Conservation (phyloP, 768 basidiomycete species). For the Tylopilus felleus region DNA sequence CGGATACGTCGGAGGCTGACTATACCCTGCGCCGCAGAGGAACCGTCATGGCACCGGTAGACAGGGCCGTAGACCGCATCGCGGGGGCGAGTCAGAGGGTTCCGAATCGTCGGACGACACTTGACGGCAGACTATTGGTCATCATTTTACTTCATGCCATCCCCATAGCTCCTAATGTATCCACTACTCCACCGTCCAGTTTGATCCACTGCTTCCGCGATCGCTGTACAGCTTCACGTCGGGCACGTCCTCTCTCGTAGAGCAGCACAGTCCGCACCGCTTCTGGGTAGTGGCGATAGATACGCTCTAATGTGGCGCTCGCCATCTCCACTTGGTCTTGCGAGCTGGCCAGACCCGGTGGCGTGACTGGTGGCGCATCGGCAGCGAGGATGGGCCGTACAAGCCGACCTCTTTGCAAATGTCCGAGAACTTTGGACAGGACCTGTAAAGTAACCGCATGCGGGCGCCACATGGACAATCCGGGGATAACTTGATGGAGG, state of each 20-base stretch:
- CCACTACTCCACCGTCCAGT: conserved; percentile 15
- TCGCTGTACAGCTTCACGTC: conserved; percentile 15
- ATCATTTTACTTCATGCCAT: conserved; percentile 24
- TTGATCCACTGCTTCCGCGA: conserved; percentile 20
- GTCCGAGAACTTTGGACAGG: conserved; percentile 44
- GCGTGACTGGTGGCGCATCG: conserved; percentile 21
- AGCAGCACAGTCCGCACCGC: conserved; percentile 34
- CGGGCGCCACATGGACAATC: conserved; percentile 66
- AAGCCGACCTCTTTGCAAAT: conserved; percentile 49
- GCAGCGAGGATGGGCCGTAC: conserved; percentile 39
- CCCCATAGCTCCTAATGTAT: conserved; percentile 24
- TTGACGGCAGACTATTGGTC: conserved; percentile 14
- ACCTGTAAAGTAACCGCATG: conserved; percentile 48
- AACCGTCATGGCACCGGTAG: conserved; percentile 77
- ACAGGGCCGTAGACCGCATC: conserved; percentile 51
- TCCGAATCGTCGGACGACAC: conserved; percentile 68
- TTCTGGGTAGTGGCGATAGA: conserved; percentile 51
- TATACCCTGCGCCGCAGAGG: conserved; percentile 47
- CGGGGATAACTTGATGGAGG: conserved; percentile 59
- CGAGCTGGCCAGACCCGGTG: conserved; percentile 20
- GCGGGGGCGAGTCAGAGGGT: conserved; percentile 56
- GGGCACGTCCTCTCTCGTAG: conserved; percentile 34
- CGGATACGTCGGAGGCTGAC: conserved; percentile 22
- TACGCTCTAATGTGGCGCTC: conserved; percentile 39
- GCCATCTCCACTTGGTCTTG: conserved; percentile 33